These are phyloP conservation scores for Pyrenochaeta sp. DNA, from an alignment of 2,329 filamentous ascomycete species.

Conservation along the genomic window DNA sequence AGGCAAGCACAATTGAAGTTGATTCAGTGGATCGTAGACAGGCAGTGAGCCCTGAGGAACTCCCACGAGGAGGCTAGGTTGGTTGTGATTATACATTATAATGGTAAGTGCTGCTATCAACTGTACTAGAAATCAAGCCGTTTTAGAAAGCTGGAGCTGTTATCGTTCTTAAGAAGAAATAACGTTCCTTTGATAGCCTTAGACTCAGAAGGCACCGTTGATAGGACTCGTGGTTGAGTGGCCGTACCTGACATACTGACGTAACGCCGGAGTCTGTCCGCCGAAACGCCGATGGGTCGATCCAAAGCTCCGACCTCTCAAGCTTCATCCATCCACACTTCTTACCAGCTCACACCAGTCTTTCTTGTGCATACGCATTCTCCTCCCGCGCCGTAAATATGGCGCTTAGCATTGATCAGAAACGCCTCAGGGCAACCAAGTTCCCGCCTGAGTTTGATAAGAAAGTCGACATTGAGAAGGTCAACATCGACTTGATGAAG, in stretches of 20 bases:
- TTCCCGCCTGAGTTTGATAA: constrained; percentile 92
- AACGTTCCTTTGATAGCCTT: too few species aligned
- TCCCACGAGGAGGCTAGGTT: not conserved
- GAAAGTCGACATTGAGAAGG: constrained; percentile 97
- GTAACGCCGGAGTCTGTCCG: constrained; percentile 12
- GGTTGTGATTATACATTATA: not conserved
- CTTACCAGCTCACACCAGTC: not conserved
- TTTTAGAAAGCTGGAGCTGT: not conserved
- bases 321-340: constrained; percentile 5
- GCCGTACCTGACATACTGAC: constrained; percentile 23
- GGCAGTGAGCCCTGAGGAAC: not conserved
- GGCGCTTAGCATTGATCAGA: constrained; percentile 86
- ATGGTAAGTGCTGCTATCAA: not conserved
- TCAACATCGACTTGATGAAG: constrained; percentile 98
- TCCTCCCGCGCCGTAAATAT: constrained; percentile 57
- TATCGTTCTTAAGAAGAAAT: too few species aligned
- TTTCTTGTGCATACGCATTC: constrained; percentile 1
- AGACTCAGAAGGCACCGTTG: too few species aligned
- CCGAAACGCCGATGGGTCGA: constrained; percentile 18
- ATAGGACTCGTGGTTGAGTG: not conserved
- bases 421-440: constrained; percentile 88
- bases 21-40: not conserved
- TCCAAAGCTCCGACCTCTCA: constrained; percentile 16
- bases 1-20: not conserved
- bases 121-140: not conserved